A percentile compares a stretch with the other conserved stretches of the same genome.
Evolutionary conservation across 208 protist species (phyloP).

Genomic region (Wallacemonas sp.): DNA sequence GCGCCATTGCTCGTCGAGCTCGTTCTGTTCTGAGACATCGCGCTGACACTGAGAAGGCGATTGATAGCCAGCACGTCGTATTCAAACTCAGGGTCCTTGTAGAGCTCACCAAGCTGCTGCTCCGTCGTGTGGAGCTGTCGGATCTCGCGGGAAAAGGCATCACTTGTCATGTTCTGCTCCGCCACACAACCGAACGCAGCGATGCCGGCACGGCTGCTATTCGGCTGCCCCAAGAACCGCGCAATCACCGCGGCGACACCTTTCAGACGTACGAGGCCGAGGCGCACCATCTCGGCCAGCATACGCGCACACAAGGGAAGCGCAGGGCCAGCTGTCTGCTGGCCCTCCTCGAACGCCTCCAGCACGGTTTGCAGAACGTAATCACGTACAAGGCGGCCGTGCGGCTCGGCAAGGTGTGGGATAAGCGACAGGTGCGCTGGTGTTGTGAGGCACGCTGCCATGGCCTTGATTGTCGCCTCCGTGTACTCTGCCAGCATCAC

Average conservation of each 20-base stretch:
- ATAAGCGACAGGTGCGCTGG: slow-evolving; percentile 57
- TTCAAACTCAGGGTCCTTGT: slow-evolving; percentile 54
- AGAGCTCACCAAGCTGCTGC: slow-evolving; percentile 36
- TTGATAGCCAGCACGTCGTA: slow-evolving; percentile 66
- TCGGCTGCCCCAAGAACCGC: slow-evolving; percentile 35
- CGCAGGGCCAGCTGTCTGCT: slow-evolving; percentile 10
- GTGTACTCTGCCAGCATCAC: no score
- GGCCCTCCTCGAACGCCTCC: slow-evolving; percentile 24
- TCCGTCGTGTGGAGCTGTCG: slow-evolving; percentile 28
- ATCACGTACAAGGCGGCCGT: slow-evolving; percentile 51
- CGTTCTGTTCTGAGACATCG: slow-evolving; percentile 4
- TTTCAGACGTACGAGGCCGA: slow-evolving; percentile 53
- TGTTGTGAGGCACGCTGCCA: slow-evolving; percentile 47
- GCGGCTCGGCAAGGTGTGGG: slow-evolving; percentile 35
- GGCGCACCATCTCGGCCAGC: slow-evolving; percentile 52
- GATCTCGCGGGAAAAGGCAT: slow-evolving; percentile 36
- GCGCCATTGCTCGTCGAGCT: no score
- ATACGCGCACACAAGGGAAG: slow-evolving; percentile 42
- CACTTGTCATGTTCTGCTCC: slow-evolving; percentile 38
- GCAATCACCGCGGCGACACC: slow-evolving; percentile 59
- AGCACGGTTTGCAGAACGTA: slow-evolving; percentile 60
- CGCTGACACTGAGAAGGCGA: slow-evolving; percentile 38
- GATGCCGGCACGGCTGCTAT: slow-evolving; percentile 42
- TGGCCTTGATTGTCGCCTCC: slow-evolving; percentile 14
- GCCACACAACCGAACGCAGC: slow-evolving; percentile 57